These are phyloP conservation scores for Cryptococcus hybrid DNA, from an alignment of 1,284 basidiomycete genomes.

Conservation along the genomic window DNA sequence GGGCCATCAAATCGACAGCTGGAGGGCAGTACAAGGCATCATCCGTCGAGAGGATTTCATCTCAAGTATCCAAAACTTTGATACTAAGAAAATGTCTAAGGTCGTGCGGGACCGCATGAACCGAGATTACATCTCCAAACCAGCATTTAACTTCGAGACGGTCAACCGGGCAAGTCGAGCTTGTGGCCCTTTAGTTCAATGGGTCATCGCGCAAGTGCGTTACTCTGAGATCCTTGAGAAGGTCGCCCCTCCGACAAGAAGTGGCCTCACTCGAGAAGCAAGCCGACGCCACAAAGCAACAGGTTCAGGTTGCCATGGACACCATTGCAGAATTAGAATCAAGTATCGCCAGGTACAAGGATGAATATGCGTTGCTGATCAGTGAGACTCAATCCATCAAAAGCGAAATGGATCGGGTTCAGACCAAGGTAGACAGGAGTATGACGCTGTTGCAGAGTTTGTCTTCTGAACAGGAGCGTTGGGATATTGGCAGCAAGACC, in stretches of 20 bases:
- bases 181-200: constrained; percentile 96
- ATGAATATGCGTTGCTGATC: constrained; percentile 96
- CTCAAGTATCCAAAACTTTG: constrained; percentile 93
- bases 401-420: constrained; percentile 95
- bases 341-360: constrained; percentile 93
- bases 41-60: constrained; percentile 99
- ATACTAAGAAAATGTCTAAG: constrained; percentile 92
- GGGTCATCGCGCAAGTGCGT: constrained; percentile 95
- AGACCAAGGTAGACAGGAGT: constrained; percentile 94
- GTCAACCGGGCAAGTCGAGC: constrained; percentile 96
- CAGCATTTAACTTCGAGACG: constrained; percentile 91
- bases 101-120: constrained; percentile 88
- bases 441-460: constrained; percentile 93
- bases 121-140: constrained; percentile 85
- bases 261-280: constrained; percentile 90
- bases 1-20: constrained; percentile 90
- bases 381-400: constrained; percentile 98
- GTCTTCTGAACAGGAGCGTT: constrained; percentile 90
- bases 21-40: constrained; percentile 94
- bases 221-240: constrained; percentile 98
- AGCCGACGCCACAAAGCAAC: constrained; percentile 88
- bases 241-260: constrained; percentile 90
- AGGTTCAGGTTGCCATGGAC: constrained; percentile 81
- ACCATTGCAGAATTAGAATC: constrained; percentile 92
- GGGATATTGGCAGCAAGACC: constrained; percentile 92